phyloP scores from a whole-genome alignment of 1,284 basidiomycete genomes.

The Peniophora sp. region DNA sequence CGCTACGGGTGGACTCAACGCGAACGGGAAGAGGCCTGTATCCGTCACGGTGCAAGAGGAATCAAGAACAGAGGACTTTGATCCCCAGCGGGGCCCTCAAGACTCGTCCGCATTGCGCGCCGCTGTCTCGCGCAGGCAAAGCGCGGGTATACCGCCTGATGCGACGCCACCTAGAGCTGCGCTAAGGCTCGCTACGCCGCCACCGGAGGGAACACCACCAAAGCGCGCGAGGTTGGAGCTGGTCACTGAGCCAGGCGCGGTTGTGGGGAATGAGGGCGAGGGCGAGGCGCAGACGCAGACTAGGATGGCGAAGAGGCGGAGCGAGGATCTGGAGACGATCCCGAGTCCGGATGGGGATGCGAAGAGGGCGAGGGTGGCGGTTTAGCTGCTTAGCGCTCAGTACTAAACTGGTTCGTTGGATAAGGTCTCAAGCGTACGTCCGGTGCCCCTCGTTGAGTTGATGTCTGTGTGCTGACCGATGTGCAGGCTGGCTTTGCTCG shows the following conservation, averaged over 20 bases:
- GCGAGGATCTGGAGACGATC: too few relatives aligned
- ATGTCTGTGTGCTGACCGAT: too few relatives aligned
- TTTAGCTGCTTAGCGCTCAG: too few relatives aligned
- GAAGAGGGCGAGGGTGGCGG: too few relatives aligned
- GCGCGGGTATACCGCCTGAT: constrained; percentile 4
- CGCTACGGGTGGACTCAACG: neutral
- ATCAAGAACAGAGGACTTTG: constrained; percentile 10
- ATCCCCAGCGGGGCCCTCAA: constrained; percentile 14
- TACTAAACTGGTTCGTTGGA: too few relatives aligned
- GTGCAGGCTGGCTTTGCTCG: too few relatives aligned
- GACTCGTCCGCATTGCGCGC: constrained; percentile 13
- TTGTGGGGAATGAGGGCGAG: neutral
- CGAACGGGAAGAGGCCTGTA: neutral
- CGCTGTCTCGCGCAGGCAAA: constrained; percentile 5
- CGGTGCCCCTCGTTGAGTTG: too few relatives aligned
- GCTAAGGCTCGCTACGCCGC: neutral
- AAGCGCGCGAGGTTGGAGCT: constrained; percentile 18
- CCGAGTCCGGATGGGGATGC: too few relatives aligned
- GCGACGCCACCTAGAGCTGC: constrained; percentile 8
- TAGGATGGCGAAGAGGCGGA: too few relatives aligned
- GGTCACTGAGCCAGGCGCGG: neutral
- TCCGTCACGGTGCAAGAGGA: constrained; percentile 3
- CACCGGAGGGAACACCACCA: constrained; percentile 21
- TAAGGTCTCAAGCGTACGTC: too few relatives aligned
- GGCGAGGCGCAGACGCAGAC: too few relatives aligned